Conservation (phyloP, 495 filamentous ascomycete genomes). For the Penicillium odoratum region DNA sequence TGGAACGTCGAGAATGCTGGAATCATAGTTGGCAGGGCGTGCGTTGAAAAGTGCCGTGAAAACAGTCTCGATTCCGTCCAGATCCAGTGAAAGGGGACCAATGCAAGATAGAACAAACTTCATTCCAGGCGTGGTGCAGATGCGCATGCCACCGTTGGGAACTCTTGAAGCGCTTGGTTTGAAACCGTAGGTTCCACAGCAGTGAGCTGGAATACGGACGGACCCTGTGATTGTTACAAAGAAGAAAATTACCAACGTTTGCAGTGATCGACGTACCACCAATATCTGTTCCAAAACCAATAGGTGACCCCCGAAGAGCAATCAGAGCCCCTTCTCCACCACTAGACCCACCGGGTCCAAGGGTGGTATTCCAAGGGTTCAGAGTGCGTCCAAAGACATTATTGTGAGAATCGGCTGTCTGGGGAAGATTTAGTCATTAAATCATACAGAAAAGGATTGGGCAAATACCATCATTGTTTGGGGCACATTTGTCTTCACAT, state of each 20-base stretch:
- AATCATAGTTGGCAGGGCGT: conserved; percentile 37
- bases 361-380: conserved; percentile 53
- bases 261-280: conserved; percentile 31
- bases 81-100: conserved; percentile 37
- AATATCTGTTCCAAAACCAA: conserved; percentile 42
- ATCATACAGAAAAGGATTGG: not conserved
- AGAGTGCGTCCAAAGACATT: conserved; percentile 58
- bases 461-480: conserved; percentile 39
- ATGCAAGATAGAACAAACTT: conserved; percentile 51
- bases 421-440: not conserved
- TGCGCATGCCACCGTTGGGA: conserved; percentile 49
- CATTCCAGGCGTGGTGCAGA: conserved; percentile 50
- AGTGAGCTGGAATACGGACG: conserved; percentile 62
- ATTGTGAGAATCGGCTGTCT: conserved; percentile 50
- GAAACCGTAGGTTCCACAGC: conserved; percentile 58
- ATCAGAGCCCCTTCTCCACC: conserved; percentile 59
- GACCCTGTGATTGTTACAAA: conserved; percentile 45
- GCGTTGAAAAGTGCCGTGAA: conserved; percentile 31
- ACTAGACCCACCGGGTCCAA: conserved; percentile 56
- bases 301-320: conserved; percentile 33
- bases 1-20: conserved; percentile 35
- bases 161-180: conserved; percentile 43
- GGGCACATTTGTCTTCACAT: conserved; percentile 60
- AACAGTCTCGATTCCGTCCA: conserved; percentile 40
- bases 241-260: conserved; percentile 11